Percentiles rank a stretch among this genome's conserved stretches.
Conservation (phyloP, 2,329 filamentous ascomycete species). For the Raffaelea albimanens region DNA sequence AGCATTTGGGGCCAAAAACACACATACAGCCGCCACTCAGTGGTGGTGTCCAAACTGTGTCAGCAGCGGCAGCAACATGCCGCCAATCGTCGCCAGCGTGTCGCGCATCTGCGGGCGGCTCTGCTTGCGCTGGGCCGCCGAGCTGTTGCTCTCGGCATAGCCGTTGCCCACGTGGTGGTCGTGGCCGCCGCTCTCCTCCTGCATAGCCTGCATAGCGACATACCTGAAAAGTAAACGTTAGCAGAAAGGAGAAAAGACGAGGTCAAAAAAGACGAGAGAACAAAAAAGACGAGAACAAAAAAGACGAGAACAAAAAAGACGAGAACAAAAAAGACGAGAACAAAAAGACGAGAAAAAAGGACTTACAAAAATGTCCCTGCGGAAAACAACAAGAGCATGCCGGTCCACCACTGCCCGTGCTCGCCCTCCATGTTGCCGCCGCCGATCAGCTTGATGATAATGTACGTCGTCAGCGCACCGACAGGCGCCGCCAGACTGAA, state of each 20-base stretch:
- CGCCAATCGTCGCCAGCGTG: slow-evolving; percentile 59
- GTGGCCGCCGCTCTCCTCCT: slow-evolving; percentile 55
- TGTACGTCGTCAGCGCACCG: slow-evolving; percentile 76
- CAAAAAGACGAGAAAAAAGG: neutral
- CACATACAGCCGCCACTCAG: slow-evolving; percentile 18
- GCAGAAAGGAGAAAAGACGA: neutral
- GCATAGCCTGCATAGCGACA: slow-evolving; percentile 98
- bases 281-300: slow-evolving; percentile 23
- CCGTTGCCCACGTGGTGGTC: slow-evolving; percentile 44
- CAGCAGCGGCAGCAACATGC: slow-evolving; percentile 69
- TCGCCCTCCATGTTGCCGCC: slow-evolving; percentile 48
- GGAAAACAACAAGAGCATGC: slow-evolving; percentile 87
- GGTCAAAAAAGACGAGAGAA: neutral
- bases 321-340: neutral
- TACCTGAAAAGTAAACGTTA: slow-evolving; percentile 52
- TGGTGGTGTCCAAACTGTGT: slow-evolving; percentile 74
- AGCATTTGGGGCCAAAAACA: too few relatives aligned
- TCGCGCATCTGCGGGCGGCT: slow-evolving; percentile 55
- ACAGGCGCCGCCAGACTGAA: slow-evolving; percentile 87
- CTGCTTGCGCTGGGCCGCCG: slow-evolving; percentile 36
- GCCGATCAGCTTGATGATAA: slow-evolving; percentile 65
- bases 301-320: neutral
- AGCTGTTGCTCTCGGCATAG: slow-evolving; percentile 37
- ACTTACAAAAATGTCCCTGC: slow-evolving; percentile 90
- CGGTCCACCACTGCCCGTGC: slow-evolving; percentile 75